Conservation (phyloP, 352 stramenopile genomes). For the Phytophthora parvispora region DNA sequence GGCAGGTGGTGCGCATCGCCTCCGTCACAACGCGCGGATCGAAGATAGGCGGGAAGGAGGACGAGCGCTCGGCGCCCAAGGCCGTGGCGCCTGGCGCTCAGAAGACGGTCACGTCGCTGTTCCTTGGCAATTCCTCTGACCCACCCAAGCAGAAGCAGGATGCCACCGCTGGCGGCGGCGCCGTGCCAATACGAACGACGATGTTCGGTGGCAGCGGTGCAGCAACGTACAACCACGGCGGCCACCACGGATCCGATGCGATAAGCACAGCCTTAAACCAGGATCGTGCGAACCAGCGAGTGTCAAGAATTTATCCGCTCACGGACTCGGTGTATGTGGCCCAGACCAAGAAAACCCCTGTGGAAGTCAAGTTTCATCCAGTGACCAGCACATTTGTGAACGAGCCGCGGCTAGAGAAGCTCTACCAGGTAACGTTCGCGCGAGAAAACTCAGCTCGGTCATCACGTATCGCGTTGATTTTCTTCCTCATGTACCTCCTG, state of each 20-base stretch:
- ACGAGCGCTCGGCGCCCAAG: slow-evolving; percentile 46
- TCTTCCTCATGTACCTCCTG: slow-evolving; percentile 79
- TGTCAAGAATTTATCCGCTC: slow-evolving; percentile 81
- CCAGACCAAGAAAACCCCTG: slow-evolving; percentile 79
- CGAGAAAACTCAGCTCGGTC: slow-evolving; percentile 78
- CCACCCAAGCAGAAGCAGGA: slow-evolving; percentile 21
- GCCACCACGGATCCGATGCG: slow-evolving; percentile 32
- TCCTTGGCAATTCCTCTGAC: slow-evolving; percentile 27
- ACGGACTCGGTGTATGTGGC: slow-evolving; percentile 76
- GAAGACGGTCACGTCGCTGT: slow-evolving; percentile 39
- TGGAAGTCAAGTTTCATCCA: slow-evolving; percentile 84
- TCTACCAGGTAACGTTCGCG: slow-evolving; percentile 88
- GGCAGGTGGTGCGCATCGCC: slow-evolving; percentile 32
- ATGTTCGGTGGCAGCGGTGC: slow-evolving; percentile 15
- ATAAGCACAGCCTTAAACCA: slow-evolving; percentile 54
- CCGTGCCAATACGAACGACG: slow-evolving; percentile 9
- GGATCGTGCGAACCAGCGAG: slow-evolving; percentile 70
- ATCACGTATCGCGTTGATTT: slow-evolving; percentile 67
- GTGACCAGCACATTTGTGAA: slow-evolving; percentile 81
- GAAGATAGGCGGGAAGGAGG: slow-evolving; percentile 47
- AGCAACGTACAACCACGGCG: slow-evolving; percentile 17
- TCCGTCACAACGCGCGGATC: slow-evolving; percentile 25
- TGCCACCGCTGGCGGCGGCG: slow-evolving; percentile 1
- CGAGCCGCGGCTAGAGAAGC: slow-evolving; percentile 75
- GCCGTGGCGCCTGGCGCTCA: slow-evolving; percentile 33